A percentile compares a stretch with the other conserved stretches of the same genome.
These are phyloP conservation scores for Mortierella alpina DNA, from an alignment of 192 early-diverging fungal genomes.

Conservation along the genomic window DNA sequence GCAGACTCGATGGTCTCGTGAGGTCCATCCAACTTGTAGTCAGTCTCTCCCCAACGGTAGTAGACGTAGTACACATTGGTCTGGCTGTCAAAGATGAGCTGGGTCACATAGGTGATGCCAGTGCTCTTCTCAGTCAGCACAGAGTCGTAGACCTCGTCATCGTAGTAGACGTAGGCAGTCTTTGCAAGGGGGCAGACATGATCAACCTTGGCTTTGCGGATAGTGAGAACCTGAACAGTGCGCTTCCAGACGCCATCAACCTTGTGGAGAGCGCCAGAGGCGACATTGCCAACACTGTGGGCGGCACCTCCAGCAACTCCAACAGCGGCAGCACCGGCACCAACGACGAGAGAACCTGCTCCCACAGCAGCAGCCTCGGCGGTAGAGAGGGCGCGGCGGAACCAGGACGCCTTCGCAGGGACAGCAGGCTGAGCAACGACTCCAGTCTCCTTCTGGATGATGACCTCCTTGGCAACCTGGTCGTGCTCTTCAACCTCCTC, in stretches of 20 bases:
- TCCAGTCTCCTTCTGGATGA: background rate
- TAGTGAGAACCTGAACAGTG: conserved; percentile 30
- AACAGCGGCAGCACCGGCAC: conserved; percentile 1
- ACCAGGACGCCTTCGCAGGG: conserved; percentile 4
- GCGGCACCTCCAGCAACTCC: background rate
- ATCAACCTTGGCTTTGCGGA: conserved; percentile 34
- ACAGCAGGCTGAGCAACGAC: conserved; percentile 1
- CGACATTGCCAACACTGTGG: background rate
- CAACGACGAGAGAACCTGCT: background rate
- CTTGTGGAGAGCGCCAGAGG: conserved; percentile 6
- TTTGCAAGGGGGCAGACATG: conserved; percentile 23
- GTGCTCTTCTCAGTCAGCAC: no score
- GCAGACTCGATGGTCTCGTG: no score
- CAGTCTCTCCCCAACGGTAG: conserved; percentile 29
- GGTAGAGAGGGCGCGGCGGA: background rate
- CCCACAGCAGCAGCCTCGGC: background rate
- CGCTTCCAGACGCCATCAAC: conserved; percentile 39
- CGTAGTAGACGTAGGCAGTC: conserved; percentile 28
- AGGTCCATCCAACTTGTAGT: conserved; percentile 18
- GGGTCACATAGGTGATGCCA: conserved; percentile 10
- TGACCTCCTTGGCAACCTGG: background rate
- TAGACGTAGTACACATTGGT: no score
- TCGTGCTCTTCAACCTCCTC: no score
- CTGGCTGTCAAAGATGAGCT: conserved; percentile 15
- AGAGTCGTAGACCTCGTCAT: conserved; percentile 27